Conservation (phyloP, 176 grass and related monocot species). For the Luzula sylvatica region DNA sequence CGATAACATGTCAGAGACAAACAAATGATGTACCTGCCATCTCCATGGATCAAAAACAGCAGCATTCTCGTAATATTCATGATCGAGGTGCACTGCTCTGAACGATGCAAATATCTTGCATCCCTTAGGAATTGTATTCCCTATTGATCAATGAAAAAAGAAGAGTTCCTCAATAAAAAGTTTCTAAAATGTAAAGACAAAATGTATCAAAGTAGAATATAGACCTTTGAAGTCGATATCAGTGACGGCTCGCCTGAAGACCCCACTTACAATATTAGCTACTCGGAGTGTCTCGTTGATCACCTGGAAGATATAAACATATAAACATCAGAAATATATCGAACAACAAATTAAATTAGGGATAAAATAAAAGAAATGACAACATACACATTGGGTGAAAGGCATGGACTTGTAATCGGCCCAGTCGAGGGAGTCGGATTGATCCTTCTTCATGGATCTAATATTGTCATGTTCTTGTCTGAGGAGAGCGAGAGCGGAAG, state of each 20-base stretch:
- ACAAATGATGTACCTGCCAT: no score
- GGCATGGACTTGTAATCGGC: constrained; percentile 96
- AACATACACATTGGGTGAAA: constrained; percentile 94
- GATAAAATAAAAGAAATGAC: constrained; percentile 34
- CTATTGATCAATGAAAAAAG: constrained; percentile 24
- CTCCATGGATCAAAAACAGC: constrained; percentile 83
- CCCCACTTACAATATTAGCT: constrained; percentile 88
- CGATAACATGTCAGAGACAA: neutral
- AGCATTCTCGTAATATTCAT: constrained; percentile 66
- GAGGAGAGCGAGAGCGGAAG: constrained; percentile 47
- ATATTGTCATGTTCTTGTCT: constrained; percentile 78
- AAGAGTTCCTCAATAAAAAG: constrained; percentile 5
- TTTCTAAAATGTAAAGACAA: neutral
- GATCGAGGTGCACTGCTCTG: constrained; percentile 78
- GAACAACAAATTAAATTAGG: neutral
- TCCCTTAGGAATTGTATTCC: constrained; percentile 83
- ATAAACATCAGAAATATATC: neutral
- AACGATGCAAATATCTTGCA: constrained; percentile 93
- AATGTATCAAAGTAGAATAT: neutral
- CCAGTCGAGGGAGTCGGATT: constrained; percentile 46
- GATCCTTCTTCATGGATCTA: constrained; percentile 33
- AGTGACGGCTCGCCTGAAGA: constrained; percentile 74
- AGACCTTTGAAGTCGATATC: constrained; percentile 87
- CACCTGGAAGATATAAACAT: constrained; percentile 37
- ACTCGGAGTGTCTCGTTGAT: constrained; percentile 93